Base-by-base conservation (phyloP, 1,139 yeast genomes). In the Debaryomyces sp. region DNA sequence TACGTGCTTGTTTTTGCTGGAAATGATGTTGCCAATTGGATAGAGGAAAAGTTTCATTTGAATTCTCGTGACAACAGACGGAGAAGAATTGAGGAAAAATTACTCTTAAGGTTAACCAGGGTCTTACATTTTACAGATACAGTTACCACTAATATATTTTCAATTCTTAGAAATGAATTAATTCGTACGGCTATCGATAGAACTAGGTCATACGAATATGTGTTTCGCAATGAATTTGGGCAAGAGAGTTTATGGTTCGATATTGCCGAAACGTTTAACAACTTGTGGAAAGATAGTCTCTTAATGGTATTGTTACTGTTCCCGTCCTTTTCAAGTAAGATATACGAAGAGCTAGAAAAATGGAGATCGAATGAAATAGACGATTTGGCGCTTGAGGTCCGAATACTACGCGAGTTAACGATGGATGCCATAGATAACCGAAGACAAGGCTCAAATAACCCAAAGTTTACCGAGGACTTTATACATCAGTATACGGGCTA, bases 131-230 rank as follows among this genome's bases (percentile, higher is more conserved):
- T 50, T n/a, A 55, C 56, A 4, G 50, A 49, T 39, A 44, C 42
- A 12, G 26, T 45, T 13, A 41, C 55, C 18, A 41, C 45, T 10
- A 43, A 45, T 13, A 34, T 49, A 8, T 13, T 42, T 12, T 22
- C 12, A 21, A 23, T 24, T 12, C 30, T 59, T 6, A 47, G 48
- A 24, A 48, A 55, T 21, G 60, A 55, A 21, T 37, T 66, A 6
- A 54, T 67, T n/a, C 43, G 41, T 5, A 50, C 54, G 29, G 55
- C 57, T 1, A 62, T 65, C 1, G 42, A 44, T 9, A 54, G 72
- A 37, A 58, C 60, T 6, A 48, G 69, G 22, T 73, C 68, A 30
- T 65, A 53, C 50, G 66, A 67, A 38, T 56, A 56, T 37, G 48
- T 66, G 5, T 44, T 58, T 33, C 50, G 43, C 13, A 44, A 50